These are phyloP conservation scores for Xylariaceae sp. DNA, from an alignment of 2,329 filamentous ascomycete species.

Conservation along the genomic window DNA sequence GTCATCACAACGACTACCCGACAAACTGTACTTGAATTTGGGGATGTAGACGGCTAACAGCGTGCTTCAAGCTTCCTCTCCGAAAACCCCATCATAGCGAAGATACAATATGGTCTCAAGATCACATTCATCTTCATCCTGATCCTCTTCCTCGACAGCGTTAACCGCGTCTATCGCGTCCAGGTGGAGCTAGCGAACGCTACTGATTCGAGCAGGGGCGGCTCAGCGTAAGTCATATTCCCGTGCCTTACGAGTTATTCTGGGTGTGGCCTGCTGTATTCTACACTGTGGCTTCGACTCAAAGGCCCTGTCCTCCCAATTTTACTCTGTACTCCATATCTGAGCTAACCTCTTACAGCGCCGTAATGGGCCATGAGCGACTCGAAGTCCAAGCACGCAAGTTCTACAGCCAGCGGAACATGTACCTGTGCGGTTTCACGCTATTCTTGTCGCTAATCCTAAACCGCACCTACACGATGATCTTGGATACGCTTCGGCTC, in stretches of 20 bases:
- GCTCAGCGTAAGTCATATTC: conserved; percentile 51
- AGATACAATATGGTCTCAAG: conserved; percentile 97
- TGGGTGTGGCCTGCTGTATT: neutral
- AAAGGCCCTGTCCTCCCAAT: too few species aligned
- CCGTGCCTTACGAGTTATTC: neutral
- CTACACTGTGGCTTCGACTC: conserved; percentile 7
- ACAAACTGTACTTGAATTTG: too few species aligned
- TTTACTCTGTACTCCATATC: too few species aligned
- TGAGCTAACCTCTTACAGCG: too few species aligned
- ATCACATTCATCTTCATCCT: conserved; percentile 99
- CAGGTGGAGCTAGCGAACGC: conserved; percentile 84
- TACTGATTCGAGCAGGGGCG: conserved; percentile 60
- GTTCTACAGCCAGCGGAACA: conserved; percentile 99
- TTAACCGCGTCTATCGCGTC: conserved; percentile 94
- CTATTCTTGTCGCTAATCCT: conserved; percentile 98
- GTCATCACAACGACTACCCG: neutral
- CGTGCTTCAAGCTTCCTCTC: conserved; percentile 78
- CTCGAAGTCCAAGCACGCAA: conserved; percentile 99
- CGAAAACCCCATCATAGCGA: conserved; percentile 81
- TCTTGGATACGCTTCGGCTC: conserved; percentile 86
- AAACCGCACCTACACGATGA: conserved; percentile 99
- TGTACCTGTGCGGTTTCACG: conserved; percentile 99
- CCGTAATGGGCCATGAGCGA: conserved; percentile 87
- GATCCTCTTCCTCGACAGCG: conserved; percentile 96
- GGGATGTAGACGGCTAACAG: conserved; percentile 14